phyloP scores from a whole-genome alignment of 768 basidiomycete species.

The Mycena vulgaris region DNA sequence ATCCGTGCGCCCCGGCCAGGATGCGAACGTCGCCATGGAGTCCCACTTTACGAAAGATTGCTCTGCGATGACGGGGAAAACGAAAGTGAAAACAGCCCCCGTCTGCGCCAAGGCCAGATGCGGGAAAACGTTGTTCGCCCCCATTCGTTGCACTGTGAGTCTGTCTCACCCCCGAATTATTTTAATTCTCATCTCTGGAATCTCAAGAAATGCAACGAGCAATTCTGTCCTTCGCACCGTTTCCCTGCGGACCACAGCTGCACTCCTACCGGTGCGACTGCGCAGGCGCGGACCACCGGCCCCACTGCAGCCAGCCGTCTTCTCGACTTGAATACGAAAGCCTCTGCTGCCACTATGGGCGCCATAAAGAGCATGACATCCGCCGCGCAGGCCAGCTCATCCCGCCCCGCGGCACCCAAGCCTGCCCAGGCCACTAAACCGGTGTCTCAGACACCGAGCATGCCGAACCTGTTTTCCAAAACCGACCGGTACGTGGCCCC shows the following conservation, averaged over 20 bases:
- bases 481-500: conserved; percentile 76
- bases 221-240: conserved; percentile 86
- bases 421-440: conserved; percentile 38
- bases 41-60: conserved; percentile 78
- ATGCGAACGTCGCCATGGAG: conserved; percentile 89
- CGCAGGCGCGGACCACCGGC: conserved; percentile 41
- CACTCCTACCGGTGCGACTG: conserved; percentile 41
- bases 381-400: conserved; percentile 41
- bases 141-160: conserved; percentile 83
- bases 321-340: conserved; percentile 54
- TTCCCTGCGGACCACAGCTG: conserved; percentile 84
- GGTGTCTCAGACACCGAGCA: conserved; percentile 30
- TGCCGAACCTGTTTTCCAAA: conserved; percentile 56
- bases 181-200: conserved; percentile 9
- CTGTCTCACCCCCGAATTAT: neutral
- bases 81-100: conserved; percentile 64
- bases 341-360: conserved; percentile 50
- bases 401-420: conserved; percentile 37
- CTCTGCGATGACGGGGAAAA: conserved; percentile 76
- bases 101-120: conserved; percentile 75
- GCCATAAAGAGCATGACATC: conserved; percentile 56
- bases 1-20: conserved; percentile 81
- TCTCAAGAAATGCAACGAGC: conserved; percentile 74
- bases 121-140: conserved; percentile 81
- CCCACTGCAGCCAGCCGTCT: conserved; percentile 58